Conservation (phyloP, 2,329 filamentous ascomycete genomes). For the Aspergillus pseudoviridinutans region DNA sequence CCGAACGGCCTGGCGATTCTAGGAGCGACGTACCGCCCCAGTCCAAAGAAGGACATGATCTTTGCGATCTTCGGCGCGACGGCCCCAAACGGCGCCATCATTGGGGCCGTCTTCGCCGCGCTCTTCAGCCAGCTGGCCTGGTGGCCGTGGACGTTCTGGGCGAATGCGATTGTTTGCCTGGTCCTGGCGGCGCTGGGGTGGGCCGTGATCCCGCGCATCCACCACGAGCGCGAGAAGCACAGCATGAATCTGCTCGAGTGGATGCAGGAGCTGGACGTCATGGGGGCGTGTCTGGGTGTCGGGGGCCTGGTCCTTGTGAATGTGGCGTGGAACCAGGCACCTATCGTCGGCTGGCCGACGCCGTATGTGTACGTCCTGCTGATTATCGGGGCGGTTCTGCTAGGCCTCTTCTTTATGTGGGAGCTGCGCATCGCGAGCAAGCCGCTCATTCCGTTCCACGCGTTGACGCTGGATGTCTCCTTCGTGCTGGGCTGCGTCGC, state of each 20-base stretch:
- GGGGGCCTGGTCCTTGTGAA: conserved; percentile 57
- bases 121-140: conserved; percentile 37
- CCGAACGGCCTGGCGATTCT: conserved; percentile 63
- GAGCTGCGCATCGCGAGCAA: conserved; percentile 40
- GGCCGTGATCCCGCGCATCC: conserved; percentile 4
- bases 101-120: conserved; percentile 35
- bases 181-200: conserved; percentile 27
- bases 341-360: conserved; percentile 53
- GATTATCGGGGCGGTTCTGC: conserved; percentile 52
- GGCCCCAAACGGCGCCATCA: conserved; percentile 41
- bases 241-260: conserved; percentile 3
- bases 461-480: conserved; percentile 20
- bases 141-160: conserved; percentile 51
- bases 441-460: conserved; percentile 53
- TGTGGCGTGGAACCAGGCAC: conserved; percentile 62
- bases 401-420: conserved; percentile 52
- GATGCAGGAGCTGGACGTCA: conserved; percentile 30
- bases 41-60: conserved; percentile 54
- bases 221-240: not conserved
- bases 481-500: conserved; percentile 41
- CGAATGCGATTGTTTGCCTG: conserved; percentile 29
- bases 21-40: conserved; percentile 52
- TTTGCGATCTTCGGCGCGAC: conserved; percentile 49
- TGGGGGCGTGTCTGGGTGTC: conserved; percentile 45
- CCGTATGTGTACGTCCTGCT: conserved; percentile 53